Conservation (phyloP, 2,329 filamentous ascomycete species). For the Cephalotrichum gorgonifer region DNA sequence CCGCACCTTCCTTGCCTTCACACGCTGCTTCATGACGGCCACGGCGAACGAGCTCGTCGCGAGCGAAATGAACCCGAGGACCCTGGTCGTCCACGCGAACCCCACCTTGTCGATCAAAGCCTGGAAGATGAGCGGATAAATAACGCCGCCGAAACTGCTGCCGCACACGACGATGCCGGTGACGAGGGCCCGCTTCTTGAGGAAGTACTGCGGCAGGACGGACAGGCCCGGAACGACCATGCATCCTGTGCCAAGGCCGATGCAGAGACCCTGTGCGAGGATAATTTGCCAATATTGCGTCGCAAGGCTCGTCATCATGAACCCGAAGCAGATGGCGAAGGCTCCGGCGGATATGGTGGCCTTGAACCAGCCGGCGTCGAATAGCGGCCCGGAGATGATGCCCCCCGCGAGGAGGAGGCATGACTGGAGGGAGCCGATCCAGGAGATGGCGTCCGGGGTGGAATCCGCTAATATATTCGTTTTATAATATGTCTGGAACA, state of each 20-base stretch:
- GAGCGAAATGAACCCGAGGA: conserved; percentile 23
- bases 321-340: conserved; percentile 23
- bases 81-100: conserved; percentile 23
- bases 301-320: conserved; percentile 25
- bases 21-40: conserved; percentile 16
- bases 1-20: conserved; percentile 8
- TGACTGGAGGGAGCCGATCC: conserved; percentile 25
- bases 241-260: conserved; percentile 30
- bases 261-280: conserved; percentile 28
- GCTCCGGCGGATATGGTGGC: conserved; percentile 20
- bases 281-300: conserved; percentile 29
- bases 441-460: conserved; percentile 19
- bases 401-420: conserved; percentile 26
- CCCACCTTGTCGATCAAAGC: conserved; percentile 16
- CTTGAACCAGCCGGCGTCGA: conserved; percentile 26
- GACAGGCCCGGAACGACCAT: conserved; percentile 27
- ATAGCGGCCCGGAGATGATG: conserved; percentile 25
- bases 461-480: conserved; percentile 12
- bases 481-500: conserved; percentile 24
- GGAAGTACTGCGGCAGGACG: conserved; percentile 29
- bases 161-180: conserved; percentile 31
- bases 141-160: conserved; percentile 24
- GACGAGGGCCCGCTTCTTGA: conserved; percentile 25
- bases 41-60: conserved; percentile 18
- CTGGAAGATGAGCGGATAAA: conserved; percentile 27